Evolutionary conservation across 768 basidiomycete genomes (phyloP), one percentile per base, ranked within the genome.

Genomic region (Cytidiella melzeri): DNA sequence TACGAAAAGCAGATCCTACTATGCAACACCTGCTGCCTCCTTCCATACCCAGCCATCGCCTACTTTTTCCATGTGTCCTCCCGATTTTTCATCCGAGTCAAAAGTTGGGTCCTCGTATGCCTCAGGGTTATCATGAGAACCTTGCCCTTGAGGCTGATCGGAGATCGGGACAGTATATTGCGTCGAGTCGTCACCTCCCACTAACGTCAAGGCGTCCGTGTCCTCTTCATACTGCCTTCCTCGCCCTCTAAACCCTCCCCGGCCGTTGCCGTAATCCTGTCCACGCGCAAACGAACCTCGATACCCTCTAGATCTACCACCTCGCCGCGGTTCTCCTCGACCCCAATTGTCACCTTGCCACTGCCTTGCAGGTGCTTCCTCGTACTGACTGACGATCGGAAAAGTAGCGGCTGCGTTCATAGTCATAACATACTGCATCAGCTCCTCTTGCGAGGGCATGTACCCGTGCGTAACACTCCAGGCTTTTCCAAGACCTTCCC

Each of bases 401-500:
- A 41, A 28, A 30, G 47, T 19, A 19, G 50, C 50, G 13, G 60
- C 55, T 43, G 60, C 61, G 18, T 59, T 62, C 36, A 64, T 58
- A 19, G 73, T 50, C 73, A 85, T 73, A 54, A 87, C 73, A 61
- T 83, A 86, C 64, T 81, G 75, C 81, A 88, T 81, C 56, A 91
- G 75, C 59, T 90, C 76, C 58, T 88, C 83, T 58, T 83, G 81
- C 49, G 84, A 75, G 24, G 89, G 89, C 56, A 71, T 43, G 58
- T 77, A 74, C 37, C 87, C 84, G 64, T 85, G 67, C 45, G 85
- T 83, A 48, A 73, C 71, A 61, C 74, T 67, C 87, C 86, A 92
- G 73, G 87, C 81, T 62, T 79, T 80, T 63, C 84, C 85, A 51
- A 93, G 77, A 49, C 78, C 75, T 70, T 84, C 81, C 91, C 91